phyloP scores from a whole-genome alignment of 768 basidiomycete genomes.

The Collybiopsis confluens region DNA sequence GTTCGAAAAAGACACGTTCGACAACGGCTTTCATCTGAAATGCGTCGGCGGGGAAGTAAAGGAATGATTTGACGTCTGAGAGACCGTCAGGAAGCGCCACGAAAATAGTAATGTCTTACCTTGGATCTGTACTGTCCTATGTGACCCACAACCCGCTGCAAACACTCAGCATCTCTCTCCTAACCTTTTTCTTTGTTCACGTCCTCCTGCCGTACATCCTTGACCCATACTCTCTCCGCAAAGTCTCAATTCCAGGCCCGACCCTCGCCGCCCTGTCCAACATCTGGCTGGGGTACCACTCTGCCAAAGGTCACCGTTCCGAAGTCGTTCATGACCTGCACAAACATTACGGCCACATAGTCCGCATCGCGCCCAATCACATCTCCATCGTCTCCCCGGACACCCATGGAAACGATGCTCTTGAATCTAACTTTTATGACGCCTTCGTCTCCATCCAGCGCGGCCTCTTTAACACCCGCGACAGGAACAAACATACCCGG shows the following conservation, averaged over 20 bases:
- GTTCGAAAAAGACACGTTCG: too few relatives aligned
- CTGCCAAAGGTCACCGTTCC: slow-evolving; percentile 66
- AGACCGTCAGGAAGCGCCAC: too few relatives aligned
- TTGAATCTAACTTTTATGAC: too few relatives aligned
- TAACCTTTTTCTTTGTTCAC: background rate
- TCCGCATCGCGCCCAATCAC: slow-evolving; percentile 74
- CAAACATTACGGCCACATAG: slow-evolving; percentile 68
- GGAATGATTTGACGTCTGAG: slow-evolving; percentile 68
- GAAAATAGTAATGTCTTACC: too few relatives aligned
- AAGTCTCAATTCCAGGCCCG: slow-evolving; percentile 60
- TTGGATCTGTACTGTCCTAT: background rate
- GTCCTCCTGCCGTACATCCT: too few relatives aligned
- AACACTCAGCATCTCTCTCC: background rate
- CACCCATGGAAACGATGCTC: slow-evolving; percentile 76
- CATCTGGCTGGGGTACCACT: slow-evolving; percentile 64
- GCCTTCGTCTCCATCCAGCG: too few relatives aligned
- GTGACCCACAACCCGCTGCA: background rate
- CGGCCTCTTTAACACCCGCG: too few relatives aligned
- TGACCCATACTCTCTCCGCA: background rate
- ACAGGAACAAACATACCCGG: too few relatives aligned
- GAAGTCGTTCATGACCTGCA: slow-evolving; percentile 73
- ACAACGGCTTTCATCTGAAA: slow-evolving; percentile 78
- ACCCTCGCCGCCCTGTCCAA: slow-evolving; percentile 68
- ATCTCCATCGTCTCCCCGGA: slow-evolving; percentile 77
- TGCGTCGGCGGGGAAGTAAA: slow-evolving; percentile 88